phyloP scores from a whole-genome alignment of 2,329 filamentous ascomycete species.

The Alternaria solani region DNA sequence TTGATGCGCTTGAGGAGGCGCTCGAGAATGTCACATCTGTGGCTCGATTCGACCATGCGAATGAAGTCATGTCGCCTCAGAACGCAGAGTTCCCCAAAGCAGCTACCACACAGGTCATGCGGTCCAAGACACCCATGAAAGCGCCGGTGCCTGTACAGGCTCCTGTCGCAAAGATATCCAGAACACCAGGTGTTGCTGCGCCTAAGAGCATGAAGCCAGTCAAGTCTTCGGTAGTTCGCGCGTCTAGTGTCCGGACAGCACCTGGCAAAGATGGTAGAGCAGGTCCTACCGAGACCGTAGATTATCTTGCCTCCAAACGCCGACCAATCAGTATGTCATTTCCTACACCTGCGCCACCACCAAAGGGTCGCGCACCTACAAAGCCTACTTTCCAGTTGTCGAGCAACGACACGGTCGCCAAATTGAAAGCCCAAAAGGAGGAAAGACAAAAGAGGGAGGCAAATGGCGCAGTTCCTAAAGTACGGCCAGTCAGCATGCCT shows the following conservation, averaged over 20 bases:
- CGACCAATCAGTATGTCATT: constrained; percentile 59
- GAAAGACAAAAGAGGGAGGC: constrained; percentile 57
- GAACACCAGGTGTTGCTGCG: constrained; percentile 33
- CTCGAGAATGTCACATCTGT: constrained; percentile 58
- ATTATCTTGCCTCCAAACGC: constrained; percentile 55
- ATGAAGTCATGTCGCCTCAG: constrained; percentile 41
- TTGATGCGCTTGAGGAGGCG: constrained; percentile 62
- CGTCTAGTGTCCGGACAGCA: constrained; percentile 38
- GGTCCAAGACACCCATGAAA: constrained; percentile 17
- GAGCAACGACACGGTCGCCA: constrained; percentile 62
- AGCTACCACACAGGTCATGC: constrained; percentile 11
- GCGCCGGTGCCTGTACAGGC: constrained; percentile 13
- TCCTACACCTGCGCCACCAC: constrained; percentile 55
- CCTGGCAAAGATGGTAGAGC: constrained; percentile 32
- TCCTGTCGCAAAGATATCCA: constrained; percentile 32
- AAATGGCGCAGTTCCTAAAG: constrained; percentile 37
- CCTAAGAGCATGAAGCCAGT: constrained; percentile 43
- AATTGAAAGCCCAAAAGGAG: constrained; percentile 61
- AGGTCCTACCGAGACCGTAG: constrained; percentile 37
- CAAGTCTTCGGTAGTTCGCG: constrained; percentile 33
- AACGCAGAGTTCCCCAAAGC: constrained; percentile 24
- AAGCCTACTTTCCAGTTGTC: constrained; percentile 61
- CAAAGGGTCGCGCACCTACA: constrained; percentile 60
- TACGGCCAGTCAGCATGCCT: constrained; percentile 57
- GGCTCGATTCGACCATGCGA: constrained; percentile 44